A percentile compares a stretch with the other conserved stretches of the same genome.
phyloP scores from a whole-genome alignment of 257 asterid genomes.

The Solanum ossicruentum region DNA sequence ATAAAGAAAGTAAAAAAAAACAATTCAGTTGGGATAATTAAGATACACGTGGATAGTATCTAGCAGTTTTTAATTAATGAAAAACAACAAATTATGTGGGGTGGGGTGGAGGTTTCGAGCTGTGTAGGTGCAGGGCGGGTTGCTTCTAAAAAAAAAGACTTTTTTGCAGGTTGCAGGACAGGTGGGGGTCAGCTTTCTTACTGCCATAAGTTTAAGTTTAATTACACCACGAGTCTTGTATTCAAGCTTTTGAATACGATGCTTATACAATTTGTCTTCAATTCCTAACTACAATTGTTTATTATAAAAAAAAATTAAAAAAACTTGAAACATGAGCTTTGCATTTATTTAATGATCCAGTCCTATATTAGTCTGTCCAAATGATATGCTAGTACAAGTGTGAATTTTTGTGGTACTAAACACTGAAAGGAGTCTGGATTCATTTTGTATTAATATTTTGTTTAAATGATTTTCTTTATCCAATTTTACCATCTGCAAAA shows the following conservation, averaged over 20 bases:
- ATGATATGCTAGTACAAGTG: neutral
- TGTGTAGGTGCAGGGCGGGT: neutral
- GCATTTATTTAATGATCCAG: neutral
- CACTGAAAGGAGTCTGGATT: neutral
- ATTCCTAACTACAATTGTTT: neutral
- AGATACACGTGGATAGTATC: too few relatives aligned
- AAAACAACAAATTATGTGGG: too few relatives aligned
- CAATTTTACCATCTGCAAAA: neutral
- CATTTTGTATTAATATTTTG: neutral
- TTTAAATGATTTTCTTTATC: neutral
- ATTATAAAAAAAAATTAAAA: neutral
- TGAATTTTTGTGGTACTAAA: neutral
- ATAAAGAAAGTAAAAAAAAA: neutral
- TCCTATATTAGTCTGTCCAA: neutral
- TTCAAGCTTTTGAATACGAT: neutral
- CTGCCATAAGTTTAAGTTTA: neutral
- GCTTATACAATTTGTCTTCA: neutral
- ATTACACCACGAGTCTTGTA: neutral
- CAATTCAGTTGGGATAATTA: neutral
- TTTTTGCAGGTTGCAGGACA: neutral
- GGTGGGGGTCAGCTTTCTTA: neutral
- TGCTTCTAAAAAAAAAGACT: neutral
- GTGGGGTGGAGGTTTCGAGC: neutral
- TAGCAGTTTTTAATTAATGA: too few relatives aligned
- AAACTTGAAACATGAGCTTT: neutral